These are phyloP conservation scores for Schizochytrium sp. DNA, from an alignment of 108 stramenopile genomes.

Conservation along the genomic window DNA sequence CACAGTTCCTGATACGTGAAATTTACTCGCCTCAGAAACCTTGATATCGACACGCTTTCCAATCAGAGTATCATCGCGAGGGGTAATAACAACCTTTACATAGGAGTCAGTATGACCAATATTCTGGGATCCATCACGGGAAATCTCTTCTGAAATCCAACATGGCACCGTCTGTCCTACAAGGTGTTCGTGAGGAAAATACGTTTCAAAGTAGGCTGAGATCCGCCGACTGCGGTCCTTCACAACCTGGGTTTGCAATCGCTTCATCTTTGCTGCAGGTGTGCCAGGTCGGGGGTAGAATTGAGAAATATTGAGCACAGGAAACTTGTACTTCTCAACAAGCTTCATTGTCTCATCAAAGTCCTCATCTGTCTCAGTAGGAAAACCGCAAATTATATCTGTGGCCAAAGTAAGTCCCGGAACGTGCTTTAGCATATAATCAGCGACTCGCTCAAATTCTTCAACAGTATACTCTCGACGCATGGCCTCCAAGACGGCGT, in stretches of 20 bases:
- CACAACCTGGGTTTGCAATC: constrained; percentile 66
- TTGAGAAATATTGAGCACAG: constrained; percentile 70
- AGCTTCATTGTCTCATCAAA: constrained; percentile 66
- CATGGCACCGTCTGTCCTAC: background rate
- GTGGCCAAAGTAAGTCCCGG: constrained; percentile 69
- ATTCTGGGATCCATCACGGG: constrained; percentile 59
- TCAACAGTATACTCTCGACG: constrained; percentile 72
- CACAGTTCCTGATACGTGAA: constrained; percentile 59
- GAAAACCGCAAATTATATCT: constrained; percentile 75
- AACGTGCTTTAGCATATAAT: constrained; percentile 59
- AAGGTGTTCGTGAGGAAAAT: constrained; percentile 62
- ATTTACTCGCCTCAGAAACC: constrained; percentile 55
- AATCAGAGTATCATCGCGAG: background rate
- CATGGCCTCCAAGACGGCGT: constrained; percentile 69
- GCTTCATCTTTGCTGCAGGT: constrained; percentile 73
- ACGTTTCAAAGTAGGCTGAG: constrained; percentile 59
- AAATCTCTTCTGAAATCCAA: constrained; percentile 60
- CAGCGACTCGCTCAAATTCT: constrained; percentile 64
- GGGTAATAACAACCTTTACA: constrained; percentile 67
- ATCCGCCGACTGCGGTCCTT: constrained; percentile 68
- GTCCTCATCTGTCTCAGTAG: constrained; percentile 70
- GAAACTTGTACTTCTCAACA: constrained; percentile 63
- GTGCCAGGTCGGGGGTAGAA: constrained; percentile 77
- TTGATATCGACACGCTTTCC: constrained; percentile 8
- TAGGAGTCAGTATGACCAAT: constrained; percentile 70